Conservation (phyloP, 306 rosid genomes). For the Styphnolobium japonicum region DNA sequence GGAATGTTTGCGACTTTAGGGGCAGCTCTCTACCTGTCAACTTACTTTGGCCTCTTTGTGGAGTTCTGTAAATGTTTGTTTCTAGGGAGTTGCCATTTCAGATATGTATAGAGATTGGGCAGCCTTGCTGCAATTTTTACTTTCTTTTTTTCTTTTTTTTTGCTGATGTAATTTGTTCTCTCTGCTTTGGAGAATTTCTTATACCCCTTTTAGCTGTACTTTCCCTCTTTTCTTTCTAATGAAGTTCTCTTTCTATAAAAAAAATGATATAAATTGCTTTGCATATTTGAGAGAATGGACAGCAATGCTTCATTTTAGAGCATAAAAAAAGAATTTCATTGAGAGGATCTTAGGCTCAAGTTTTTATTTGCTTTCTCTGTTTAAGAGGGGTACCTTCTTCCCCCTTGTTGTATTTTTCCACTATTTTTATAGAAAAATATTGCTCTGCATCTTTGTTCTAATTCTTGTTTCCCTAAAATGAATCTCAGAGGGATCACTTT, state of each 20-base stretch:
- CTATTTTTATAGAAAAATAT: background rate
- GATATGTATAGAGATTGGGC: background rate
- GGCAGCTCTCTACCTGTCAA: background rate
- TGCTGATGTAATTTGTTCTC: background rate
- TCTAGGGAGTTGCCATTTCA: background rate
- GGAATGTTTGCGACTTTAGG: background rate
- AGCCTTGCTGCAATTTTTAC: background rate
- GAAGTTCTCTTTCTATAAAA: background rate
- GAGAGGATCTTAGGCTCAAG: background rate
- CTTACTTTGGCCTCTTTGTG: background rate
- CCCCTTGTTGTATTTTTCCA: background rate
- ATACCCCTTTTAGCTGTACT: background rate
- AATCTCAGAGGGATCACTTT: slow-evolving; percentile 85
- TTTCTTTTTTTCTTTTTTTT: too few relatives aligned
- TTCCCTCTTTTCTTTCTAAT: background rate
- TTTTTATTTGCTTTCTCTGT: background rate
- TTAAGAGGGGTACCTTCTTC: background rate
- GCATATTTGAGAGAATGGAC: background rate
- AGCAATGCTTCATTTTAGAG: background rate
- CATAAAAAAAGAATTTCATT: too few relatives aligned
- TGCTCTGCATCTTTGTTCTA: slow-evolving; percentile 16
- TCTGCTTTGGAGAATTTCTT: background rate
- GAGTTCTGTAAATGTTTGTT: background rate
- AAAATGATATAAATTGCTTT: background rate
- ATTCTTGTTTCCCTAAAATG: slow-evolving; percentile 21